A percentile compares a stretch with the other conserved stretches of the same genome.
Conservation (phyloP, 2,329 filamentous ascomycete genomes). For the Aspergillus tubingensis region DNA sequence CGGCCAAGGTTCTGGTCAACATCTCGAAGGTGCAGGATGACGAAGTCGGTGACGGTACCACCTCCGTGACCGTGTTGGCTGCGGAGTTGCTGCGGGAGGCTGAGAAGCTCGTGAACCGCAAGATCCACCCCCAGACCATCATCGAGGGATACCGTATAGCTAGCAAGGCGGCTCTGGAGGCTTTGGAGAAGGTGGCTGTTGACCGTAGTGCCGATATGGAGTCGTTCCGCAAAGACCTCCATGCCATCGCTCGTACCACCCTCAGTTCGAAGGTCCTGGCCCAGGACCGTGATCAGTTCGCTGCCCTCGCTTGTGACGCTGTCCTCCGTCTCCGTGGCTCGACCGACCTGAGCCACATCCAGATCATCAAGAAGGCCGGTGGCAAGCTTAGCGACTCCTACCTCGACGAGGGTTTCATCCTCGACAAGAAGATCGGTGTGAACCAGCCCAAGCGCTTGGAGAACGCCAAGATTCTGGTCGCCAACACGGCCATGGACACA, state of each 20-base stretch:
- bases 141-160: slow-evolving; percentile 99
- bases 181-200: slow-evolving; percentile 79
- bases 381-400: slow-evolving; percentile 98
- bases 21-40: slow-evolving; percentile 99
- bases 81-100: slow-evolving; percentile 94
- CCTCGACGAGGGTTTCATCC: slow-evolving; percentile 94
- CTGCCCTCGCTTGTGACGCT: slow-evolving; percentile 84
- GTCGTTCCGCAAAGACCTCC: slow-evolving; percentile 84
- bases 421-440: slow-evolving; percentile 98
- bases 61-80: slow-evolving; percentile 93
- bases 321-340: slow-evolving; percentile 87
- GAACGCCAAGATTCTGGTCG: slow-evolving; percentile 96
- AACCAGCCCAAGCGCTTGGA: slow-evolving; percentile 97
- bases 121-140: slow-evolving; percentile 99
- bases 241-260: slow-evolving; percentile 90
- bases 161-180: slow-evolving; percentile 80
- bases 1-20: slow-evolving; percentile 97
- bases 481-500: slow-evolving; percentile 98
- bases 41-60: slow-evolving; percentile 96
- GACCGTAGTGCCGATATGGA: slow-evolving; percentile 83
- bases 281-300: slow-evolving; percentile 91
- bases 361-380: slow-evolving; percentile 99
- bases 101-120: slow-evolving; percentile 95
- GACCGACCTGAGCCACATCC: slow-evolving; percentile 93
- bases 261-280: slow-evolving; percentile 95